Conservation (phyloP, 2,329 filamentous ascomycete species). For the Leptographium radiaticola region DNA sequence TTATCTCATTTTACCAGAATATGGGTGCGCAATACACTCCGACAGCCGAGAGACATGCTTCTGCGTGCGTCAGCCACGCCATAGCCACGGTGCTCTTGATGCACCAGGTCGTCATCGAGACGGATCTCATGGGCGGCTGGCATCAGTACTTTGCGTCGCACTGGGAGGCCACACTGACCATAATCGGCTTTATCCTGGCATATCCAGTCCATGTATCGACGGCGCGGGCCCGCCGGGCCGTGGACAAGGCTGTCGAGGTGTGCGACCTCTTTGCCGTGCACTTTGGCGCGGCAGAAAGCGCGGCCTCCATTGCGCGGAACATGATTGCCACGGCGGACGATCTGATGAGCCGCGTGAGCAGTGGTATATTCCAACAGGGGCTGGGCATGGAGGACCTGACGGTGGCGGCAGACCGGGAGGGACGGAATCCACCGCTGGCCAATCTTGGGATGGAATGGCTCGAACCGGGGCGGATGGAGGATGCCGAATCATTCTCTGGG, state of each 20-base stretch:
- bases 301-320: slow-evolving; percentile 18
- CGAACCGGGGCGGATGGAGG: neutral
- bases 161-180: slow-evolving; percentile 26
- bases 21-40: slow-evolving; percentile 2
- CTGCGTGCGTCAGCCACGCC: slow-evolving; percentile 20
- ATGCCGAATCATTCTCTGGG: neutral
- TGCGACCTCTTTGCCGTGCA: slow-evolving; percentile 23
- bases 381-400: neutral
- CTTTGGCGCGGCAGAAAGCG: slow-evolving; percentile 20
- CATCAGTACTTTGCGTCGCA: slow-evolving; percentile 27
- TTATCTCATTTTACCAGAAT: slow-evolving; percentile 21
- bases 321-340: neutral
- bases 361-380: neutral
- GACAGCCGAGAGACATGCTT: slow-evolving; percentile 16
- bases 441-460: neutral
- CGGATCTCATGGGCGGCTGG: slow-evolving; percentile 21
- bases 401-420: neutral
- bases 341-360: neutral
- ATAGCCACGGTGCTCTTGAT: slow-evolving; percentile 23
- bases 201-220: slow-evolving; percentile 19
- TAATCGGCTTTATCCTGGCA: slow-evolving; percentile 27
- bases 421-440: neutral
- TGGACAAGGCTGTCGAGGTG: slow-evolving; percentile 21
- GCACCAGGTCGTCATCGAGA: slow-evolving; percentile 20
- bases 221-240: slow-evolving; percentile 17